phyloP scores from a whole-genome alignment of 129 eudicot species.

The Pittosporum tobira region DNA sequence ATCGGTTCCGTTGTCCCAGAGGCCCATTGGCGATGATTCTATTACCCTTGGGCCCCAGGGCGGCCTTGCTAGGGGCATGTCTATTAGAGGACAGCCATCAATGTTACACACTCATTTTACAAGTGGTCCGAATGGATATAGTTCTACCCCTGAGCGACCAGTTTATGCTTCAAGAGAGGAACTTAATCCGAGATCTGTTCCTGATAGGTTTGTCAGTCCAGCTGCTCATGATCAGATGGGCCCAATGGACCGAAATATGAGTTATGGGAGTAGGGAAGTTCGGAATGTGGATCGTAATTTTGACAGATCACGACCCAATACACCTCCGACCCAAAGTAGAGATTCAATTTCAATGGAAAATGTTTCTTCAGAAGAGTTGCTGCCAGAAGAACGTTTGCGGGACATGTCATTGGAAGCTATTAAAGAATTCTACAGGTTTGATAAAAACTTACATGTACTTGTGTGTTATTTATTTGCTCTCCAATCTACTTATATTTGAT shows the following conservation, averaged over 20 bases:
- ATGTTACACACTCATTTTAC: constrained; percentile 20
- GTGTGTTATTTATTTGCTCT: not conserved
- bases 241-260: constrained; percentile 26
- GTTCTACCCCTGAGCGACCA: constrained; percentile 41
- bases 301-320: constrained; percentile 41
- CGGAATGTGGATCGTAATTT: constrained; percentile 31
- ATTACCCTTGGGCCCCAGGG: constrained; percentile 97
- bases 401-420: constrained; percentile 65
- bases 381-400: constrained; percentile 63
- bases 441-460: not conserved
- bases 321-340: constrained; percentile 31
- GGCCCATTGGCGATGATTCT: constrained; percentile 54
- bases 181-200: constrained; percentile 30
- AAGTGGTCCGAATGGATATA: constrained; percentile 48
- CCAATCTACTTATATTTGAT: not conserved
- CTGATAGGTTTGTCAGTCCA: constrained; percentile 39
- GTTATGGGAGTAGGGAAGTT: constrained; percentile 27
- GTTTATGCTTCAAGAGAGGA: constrained; percentile 58
- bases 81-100: constrained; percentile 63
- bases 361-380: constrained; percentile 40
- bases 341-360: constrained; percentile 24
- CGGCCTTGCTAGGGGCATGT: constrained; percentile 92
- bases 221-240: constrained; percentile 37
- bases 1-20: constrained; percentile 49
- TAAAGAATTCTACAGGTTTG: constrained; percentile 82